Conservation (phyloP, 1,284 basidiomycete genomes). For the Pseudozyma thailandica region DNA sequence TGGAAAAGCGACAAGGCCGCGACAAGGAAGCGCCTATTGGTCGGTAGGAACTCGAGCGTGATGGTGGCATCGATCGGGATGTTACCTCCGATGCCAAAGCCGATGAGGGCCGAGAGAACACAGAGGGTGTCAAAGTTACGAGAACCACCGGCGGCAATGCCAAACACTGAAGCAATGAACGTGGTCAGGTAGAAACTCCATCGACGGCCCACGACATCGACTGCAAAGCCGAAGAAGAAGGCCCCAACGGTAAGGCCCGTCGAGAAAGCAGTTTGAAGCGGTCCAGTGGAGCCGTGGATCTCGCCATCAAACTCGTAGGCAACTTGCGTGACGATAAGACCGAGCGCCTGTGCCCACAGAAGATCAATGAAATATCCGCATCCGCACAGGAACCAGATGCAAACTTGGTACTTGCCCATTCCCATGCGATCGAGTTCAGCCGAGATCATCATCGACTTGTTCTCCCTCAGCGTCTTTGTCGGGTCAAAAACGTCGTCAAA, state of each 20-base stretch:
- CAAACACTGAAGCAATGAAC: slow-evolving; percentile 57
- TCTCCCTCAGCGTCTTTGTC: slow-evolving; percentile 52
- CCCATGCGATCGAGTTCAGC: slow-evolving; percentile 59
- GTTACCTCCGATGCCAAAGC: slow-evolving; percentile 61
- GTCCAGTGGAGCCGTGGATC: slow-evolving; percentile 43
- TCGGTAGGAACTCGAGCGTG: slow-evolving; percentile 59
- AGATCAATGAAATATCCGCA: slow-evolving; percentile 64
- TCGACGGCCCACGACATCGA: slow-evolving; percentile 59
- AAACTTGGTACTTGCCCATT: slow-evolving; percentile 58
- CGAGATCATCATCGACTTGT: slow-evolving; percentile 56
- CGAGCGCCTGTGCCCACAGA: slow-evolving; percentile 61
- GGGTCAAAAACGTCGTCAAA: slow-evolving; percentile 52
- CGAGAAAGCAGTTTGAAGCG: slow-evolving; percentile 53
- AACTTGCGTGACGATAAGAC: slow-evolving; percentile 55
- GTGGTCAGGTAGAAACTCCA: slow-evolving; percentile 64
- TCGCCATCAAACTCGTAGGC: slow-evolving; percentile 46
- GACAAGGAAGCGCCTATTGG: slow-evolving; percentile 50
- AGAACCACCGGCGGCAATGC: slow-evolving; percentile 53
- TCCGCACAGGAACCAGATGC: slow-evolving; percentile 60
- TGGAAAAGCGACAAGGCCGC: slow-evolving; percentile 61
- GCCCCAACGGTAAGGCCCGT: slow-evolving; percentile 62
- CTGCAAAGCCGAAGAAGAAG: slow-evolving; percentile 60
- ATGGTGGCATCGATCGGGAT: slow-evolving; percentile 63
- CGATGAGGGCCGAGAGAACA: slow-evolving; percentile 51
- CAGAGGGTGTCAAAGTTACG: slow-evolving; percentile 52